A percentile compares a stretch with the other conserved stretches of the same genome.
These are phyloP conservation scores for Yarrowia sp. DNA, from an alignment of 805 yeast genomes.

Conservation along the genomic window DNA sequence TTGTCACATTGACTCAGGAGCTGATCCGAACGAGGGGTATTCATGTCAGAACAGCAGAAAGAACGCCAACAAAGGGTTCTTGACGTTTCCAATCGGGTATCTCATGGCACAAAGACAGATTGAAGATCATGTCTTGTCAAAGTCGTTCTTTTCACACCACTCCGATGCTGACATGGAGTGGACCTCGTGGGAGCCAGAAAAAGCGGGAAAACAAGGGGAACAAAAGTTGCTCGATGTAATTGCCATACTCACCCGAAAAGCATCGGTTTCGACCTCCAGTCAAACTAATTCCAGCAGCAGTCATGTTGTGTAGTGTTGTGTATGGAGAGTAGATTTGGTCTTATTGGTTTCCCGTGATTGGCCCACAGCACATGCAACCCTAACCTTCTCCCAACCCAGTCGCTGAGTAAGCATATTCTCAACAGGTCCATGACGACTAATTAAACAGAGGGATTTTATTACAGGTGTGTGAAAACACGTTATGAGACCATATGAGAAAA, in stretches of 20 bases:
- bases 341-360: conserved; percentile 24
- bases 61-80: neutral
- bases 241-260: conserved; percentile 41
- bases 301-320: conserved; percentile 27
- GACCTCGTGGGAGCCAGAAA: neutral
- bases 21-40: neutral
- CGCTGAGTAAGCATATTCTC: neutral
- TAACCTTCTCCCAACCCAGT: neutral
- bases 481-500: too few species aligned
- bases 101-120: neutral
- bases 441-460: neutral
- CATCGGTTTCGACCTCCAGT: conserved; percentile 48
- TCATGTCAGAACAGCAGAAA: neutral
- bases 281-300: conserved; percentile 43
- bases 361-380: neutral
- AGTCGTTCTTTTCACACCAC: neutral
- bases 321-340: conserved; percentile 7
- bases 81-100: neutral
- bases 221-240: neutral
- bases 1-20: too few species aligned
- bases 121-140: neutral
- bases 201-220: neutral
- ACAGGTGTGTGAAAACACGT: too few species aligned
- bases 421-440: too few species aligned
- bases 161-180: neutral